Percentiles rank a stretch among this genome's conserved stretches.
Conservation (phyloP, 495 filamentous ascomycete species). For the Aspergillus bridgeri region DNA sequence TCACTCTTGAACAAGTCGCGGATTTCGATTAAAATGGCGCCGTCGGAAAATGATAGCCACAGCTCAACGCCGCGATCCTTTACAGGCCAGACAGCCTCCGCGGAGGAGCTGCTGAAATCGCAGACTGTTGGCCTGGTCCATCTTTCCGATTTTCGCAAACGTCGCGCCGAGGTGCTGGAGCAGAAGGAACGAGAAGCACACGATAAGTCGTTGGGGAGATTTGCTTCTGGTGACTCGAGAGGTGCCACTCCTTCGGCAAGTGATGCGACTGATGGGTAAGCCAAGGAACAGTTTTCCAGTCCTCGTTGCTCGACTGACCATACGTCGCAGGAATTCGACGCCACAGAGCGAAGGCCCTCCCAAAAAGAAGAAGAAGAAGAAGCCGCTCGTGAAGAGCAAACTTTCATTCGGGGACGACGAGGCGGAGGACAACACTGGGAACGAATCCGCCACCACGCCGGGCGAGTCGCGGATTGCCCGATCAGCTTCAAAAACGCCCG, state of each 20-base stretch:
- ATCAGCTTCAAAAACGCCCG: conserved; percentile 37
- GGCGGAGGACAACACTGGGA: conserved; percentile 45
- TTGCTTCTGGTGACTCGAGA: conserved; percentile 46
- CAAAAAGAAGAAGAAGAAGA: conserved; percentile 71
- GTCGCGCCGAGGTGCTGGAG: conserved; percentile 89
- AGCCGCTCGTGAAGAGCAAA: conserved; percentile 57
- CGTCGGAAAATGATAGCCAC: conserved; percentile 34
- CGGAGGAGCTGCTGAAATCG: conserved; percentile 85
- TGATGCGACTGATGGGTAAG: conserved; percentile 53
- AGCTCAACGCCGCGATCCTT: conserved; percentile 55
- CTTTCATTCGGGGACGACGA: conserved; percentile 67
- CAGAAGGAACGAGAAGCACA: conserved; percentile 83
- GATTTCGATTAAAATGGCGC: conserved; percentile 26
- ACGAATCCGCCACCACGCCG: conserved; percentile 32
- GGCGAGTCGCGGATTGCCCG: conserved; percentile 35
- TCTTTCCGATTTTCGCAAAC: conserved; percentile 93
- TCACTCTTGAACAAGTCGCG: neutral
- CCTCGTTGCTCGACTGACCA: conserved; percentile 31
- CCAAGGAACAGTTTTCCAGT: conserved; percentile 19
- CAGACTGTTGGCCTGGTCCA: conserved; percentile 92
- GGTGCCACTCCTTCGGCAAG: conserved; percentile 52
- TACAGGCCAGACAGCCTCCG: conserved; percentile 72
- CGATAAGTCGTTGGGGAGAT: conserved; percentile 51
- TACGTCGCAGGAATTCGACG: conserved; percentile 39
- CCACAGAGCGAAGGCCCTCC: conserved; percentile 43